Conservation (phyloP, 2,329 filamentous ascomycete genomes). For the Botryotinia convoluta region DNA sequence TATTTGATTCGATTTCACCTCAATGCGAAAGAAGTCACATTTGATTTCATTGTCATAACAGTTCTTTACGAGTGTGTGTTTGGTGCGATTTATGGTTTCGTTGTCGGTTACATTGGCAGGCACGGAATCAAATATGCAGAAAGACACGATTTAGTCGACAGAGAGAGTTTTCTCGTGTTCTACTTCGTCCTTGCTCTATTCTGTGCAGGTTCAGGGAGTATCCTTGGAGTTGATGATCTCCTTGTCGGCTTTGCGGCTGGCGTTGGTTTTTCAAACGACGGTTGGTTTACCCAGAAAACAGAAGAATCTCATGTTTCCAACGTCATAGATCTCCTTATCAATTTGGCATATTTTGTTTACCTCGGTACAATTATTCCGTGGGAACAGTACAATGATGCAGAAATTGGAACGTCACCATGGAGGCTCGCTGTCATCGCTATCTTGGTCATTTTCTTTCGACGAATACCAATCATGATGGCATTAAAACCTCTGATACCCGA, state of each 20-base stretch:
- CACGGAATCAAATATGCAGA: constrained; percentile 89
- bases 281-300: constrained; percentile 97
- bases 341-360: constrained; percentile 97
- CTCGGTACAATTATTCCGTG: constrained; percentile 97
- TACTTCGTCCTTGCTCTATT: constrained; percentile 97
- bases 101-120: constrained; percentile 83
- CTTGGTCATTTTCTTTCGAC: constrained; percentile 90
- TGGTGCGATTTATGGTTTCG: constrained; percentile 83
- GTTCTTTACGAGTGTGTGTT: constrained; percentile 96
- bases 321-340: constrained; percentile 95
- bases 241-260: constrained; percentile 92
- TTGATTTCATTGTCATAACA: constrained; percentile 85
- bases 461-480: constrained; percentile 89
- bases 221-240: constrained; percentile 89
- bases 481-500: constrained; percentile 94
- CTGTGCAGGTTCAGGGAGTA: constrained; percentile 84
- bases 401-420: constrained; percentile 79
- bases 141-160: constrained; percentile 79
- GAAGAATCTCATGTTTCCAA: constrained; percentile 99
- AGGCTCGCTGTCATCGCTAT: constrained; percentile 89
- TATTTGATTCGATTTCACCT: constrained; percentile 84
- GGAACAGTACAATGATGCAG: constrained; percentile 78
- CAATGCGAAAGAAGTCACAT: constrained; percentile 65
- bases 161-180: constrained; percentile 97
- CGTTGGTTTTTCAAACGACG: constrained; percentile 98